Conservation (phyloP, 306 rosid species). For the Cicer cuneatum region DNA sequence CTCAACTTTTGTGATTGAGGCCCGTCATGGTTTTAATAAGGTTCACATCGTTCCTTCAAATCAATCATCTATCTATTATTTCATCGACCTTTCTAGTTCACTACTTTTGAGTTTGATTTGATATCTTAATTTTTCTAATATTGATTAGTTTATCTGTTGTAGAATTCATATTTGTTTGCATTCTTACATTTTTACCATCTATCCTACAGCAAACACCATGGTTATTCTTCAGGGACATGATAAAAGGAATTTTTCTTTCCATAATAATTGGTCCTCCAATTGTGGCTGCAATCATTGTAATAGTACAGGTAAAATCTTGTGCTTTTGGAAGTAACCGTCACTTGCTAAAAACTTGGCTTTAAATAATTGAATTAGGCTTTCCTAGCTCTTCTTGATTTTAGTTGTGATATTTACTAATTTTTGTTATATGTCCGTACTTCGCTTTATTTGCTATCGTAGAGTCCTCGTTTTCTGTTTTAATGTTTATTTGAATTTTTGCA, state of each 20-base stretch:
- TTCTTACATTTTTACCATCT: conserved; percentile 44
- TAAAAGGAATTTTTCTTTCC: conserved; percentile 77
- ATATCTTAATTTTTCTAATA: conserved; percentile 31
- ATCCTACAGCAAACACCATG: conserved; percentile 87
- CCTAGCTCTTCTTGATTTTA: conserved; percentile 12
- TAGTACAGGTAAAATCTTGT: conserved; percentile 72
- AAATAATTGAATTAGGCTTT: conserved; percentile 1
- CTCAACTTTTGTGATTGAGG: conserved; percentile 96
- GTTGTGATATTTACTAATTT: conserved; percentile 24
- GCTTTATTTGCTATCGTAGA: neutral
- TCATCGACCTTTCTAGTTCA: conserved; percentile 15
- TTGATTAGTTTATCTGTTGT: conserved; percentile 11
- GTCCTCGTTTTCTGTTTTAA: conserved; percentile 16
- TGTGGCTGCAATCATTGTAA: conserved; percentile 85
- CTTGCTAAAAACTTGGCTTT: conserved; percentile 32
- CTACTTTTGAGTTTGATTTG: conserved; percentile 38
- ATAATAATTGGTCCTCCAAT: conserved; percentile 85
- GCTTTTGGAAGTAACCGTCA: conserved; percentile 4
- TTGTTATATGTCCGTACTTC: conserved; percentile 24
- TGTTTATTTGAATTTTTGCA: conserved; percentile 55
- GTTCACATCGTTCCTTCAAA: conserved; percentile 51
- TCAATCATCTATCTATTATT: conserved; percentile 13
- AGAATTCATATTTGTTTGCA: conserved; percentile 21
- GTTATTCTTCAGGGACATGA: conserved; percentile 87
- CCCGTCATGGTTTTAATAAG: conserved; percentile 94